These are phyloP conservation scores for Yarrowia bubula DNA, from an alignment of 805 yeast species.

Conservation along the genomic window DNA sequence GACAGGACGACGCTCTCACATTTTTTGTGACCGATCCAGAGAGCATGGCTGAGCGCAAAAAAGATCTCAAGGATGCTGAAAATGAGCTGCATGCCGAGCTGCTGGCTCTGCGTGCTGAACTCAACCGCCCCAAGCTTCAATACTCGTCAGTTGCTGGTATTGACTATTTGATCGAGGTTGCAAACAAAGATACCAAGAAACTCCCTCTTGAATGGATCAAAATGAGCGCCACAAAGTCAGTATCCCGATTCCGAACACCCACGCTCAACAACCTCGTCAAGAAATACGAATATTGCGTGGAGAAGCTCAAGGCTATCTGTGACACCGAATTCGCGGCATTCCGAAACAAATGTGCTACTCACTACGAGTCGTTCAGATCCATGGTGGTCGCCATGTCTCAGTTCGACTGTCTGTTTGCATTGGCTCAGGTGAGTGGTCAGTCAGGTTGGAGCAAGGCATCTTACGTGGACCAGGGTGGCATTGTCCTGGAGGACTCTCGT, in stretches of 20 bases:
- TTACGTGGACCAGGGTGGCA: constrained; percentile 46
- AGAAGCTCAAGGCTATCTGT: constrained; percentile 47
- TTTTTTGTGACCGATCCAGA: constrained; percentile 34
- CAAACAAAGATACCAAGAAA: constrained; percentile 53
- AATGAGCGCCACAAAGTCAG: constrained; percentile 63
- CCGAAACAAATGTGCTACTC: constrained; percentile 42
- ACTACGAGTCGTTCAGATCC: constrained; percentile 43
- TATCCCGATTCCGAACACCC: constrained; percentile 74
- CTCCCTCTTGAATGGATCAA: constrained; percentile 79
- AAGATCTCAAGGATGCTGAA: constrained; percentile 46
- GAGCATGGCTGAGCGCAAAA: neutral
- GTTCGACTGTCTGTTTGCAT: constrained; percentile 66
- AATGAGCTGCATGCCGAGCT: constrained; percentile 53
- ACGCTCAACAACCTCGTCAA: constrained; percentile 51
- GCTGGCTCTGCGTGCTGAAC: constrained; percentile 43
- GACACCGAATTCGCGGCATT: constrained; percentile 49
- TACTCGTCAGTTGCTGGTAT: constrained; percentile 60
- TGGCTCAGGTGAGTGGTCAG: constrained; percentile 57
- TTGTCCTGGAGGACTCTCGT: constrained; percentile 56
- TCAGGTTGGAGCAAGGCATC: constrained; percentile 52
- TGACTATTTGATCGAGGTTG: constrained; percentile 73
- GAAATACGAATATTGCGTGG: constrained; percentile 59
- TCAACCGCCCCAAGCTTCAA: constrained; percentile 57
- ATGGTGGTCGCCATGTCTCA: constrained; percentile 51
- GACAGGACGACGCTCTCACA: constrained; percentile 31